Evolutionary conservation across 1,284 basidiomycete genomes (phyloP).

Genomic region (Peniophora sp.): DNA sequence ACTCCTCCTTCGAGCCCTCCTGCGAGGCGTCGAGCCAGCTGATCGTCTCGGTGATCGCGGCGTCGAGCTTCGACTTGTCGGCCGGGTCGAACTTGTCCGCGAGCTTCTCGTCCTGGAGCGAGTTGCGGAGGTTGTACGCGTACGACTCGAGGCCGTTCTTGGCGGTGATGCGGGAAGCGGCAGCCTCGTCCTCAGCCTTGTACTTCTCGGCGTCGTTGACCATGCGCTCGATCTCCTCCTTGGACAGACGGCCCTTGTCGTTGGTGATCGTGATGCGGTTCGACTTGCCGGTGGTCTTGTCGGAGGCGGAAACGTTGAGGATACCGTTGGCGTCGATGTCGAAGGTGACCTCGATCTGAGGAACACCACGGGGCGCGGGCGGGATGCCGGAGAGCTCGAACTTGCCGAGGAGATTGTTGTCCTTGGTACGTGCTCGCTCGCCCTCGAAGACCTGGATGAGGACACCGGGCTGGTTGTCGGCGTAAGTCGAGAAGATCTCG

Average conservation of each 20-base stretch:
- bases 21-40: conserved; percentile 85
- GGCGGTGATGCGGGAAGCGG: conserved; percentile 74
- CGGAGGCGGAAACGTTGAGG: conserved; percentile 91
- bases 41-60: conserved; percentile 82
- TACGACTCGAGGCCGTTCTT: conserved; percentile 93
- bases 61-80: conserved; percentile 86
- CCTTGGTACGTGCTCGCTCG: conserved; percentile 98
- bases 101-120: conserved; percentile 79
- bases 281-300: conserved; percentile 98
- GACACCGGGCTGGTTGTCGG: conserved; percentile 99
- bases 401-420: conserved; percentile 99
- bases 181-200: conserved; percentile 82
- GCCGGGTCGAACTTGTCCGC: conserved; percentile 81
- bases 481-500: conserved; percentile 98
- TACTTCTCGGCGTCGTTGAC: conserved; percentile 90
- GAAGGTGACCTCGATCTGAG: conserved; percentile 97
- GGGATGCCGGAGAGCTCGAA: conserved; percentile 98
- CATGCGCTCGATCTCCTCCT: conserved; percentile 99
- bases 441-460: conserved; percentile 99
- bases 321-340: conserved; percentile 99
- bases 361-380: conserved; percentile 96
- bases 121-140: conserved; percentile 94
- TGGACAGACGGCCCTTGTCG: conserved; percentile 96
- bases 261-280: conserved; percentile 97
- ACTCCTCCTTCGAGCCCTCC: conserved; percentile 94